Percentiles rank a stretch among this genome's conserved stretches.
These are phyloP conservation scores for Leucocoprinus leucothites DNA, from an alignment of 768 basidiomycete genomes.

Conservation along the genomic window DNA sequence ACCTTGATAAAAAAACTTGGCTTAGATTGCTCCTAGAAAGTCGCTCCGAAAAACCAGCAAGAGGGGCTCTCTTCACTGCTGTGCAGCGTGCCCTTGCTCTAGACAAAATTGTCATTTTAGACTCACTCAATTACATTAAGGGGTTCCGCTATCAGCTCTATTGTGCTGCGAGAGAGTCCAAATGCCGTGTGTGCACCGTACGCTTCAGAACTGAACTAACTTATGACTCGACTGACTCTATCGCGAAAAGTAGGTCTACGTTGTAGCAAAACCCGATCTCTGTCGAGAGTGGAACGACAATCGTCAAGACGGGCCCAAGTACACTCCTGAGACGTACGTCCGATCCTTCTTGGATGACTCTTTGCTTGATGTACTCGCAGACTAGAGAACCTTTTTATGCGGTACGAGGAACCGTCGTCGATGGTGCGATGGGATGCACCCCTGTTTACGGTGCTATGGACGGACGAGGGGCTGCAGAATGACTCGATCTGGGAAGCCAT, in stretches of 20 bases:
- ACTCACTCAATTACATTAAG: slow-evolving; percentile 96
- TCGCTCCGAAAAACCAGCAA: slow-evolving; percentile 82
- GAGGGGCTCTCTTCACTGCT: slow-evolving; percentile 79
- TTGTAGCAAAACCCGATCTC: slow-evolving; percentile 69
- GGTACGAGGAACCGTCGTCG: slow-evolving; percentile 95
- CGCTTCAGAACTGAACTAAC: slow-evolving; percentile 15
- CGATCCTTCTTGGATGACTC: slow-evolving; percentile 10
- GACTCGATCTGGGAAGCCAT: slow-evolving; percentile 79
- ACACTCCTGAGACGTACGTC: slow-evolving; percentile 72
- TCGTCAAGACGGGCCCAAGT: slow-evolving; percentile 46
- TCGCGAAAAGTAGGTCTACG: slow-evolving; percentile 54
- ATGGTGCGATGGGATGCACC: slow-evolving; percentile 99
- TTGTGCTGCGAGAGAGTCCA: slow-evolving; percentile 88
- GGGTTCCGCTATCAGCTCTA: slow-evolving; percentile 98
- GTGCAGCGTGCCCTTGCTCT: slow-evolving; percentile 69
- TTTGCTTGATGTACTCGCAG: slow-evolving; percentile 32
- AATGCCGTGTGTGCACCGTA: slow-evolving; percentile 87
- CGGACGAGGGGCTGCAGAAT: slow-evolving; percentile 61
- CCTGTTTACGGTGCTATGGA: slow-evolving; percentile 80
- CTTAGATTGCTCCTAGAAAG: slow-evolving; percentile 47
- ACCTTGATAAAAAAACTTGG: slow-evolving; percentile 8
- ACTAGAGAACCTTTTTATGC: slow-evolving; percentile 79
- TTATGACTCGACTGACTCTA: background rate
- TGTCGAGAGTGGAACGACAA: slow-evolving; percentile 75
- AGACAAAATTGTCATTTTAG: slow-evolving; percentile 83